A percentile compares a stretch with the other conserved stretches of the same genome.
These are phyloP conservation scores for Ganoderma leucocontextum DNA, from an alignment of 1,284 basidiomycete species.

Conservation along the genomic window DNA sequence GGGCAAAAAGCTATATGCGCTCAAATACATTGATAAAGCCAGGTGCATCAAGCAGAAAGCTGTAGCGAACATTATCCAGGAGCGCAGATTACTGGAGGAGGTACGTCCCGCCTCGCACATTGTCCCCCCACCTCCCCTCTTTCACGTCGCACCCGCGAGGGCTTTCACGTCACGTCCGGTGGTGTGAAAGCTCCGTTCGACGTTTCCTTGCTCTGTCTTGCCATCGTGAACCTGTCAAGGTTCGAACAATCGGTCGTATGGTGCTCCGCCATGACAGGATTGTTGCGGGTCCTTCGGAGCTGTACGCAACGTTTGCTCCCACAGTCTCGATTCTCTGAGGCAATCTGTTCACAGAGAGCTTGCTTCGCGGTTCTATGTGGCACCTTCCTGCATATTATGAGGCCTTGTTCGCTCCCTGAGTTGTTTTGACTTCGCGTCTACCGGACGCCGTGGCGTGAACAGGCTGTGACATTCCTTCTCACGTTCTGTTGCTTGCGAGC, in stretches of 20 bases:
- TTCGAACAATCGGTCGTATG: neutral
- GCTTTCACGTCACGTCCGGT: neutral
- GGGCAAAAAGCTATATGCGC: conserved; percentile 91
- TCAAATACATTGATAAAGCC: conserved; percentile 98
- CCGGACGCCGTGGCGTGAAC: conserved; percentile 3
- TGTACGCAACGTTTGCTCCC: neutral
- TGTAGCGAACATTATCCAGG: conserved; percentile 94
- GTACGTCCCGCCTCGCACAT: conserved; percentile 50
- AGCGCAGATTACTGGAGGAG: conserved; percentile 89
- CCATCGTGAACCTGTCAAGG: conserved; percentile 23
- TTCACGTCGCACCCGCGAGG: neutral
- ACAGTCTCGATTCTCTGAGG: too few species aligned
- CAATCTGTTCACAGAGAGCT: conserved; percentile 6
- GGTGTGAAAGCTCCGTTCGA: neutral
- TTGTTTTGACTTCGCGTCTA: neutral
- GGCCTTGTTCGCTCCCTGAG: neutral
- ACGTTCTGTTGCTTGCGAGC: conserved; percentile 1
- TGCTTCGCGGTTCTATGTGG: conserved; percentile 1
- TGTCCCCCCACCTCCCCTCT: conserved; percentile 4
- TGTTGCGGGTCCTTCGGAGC: conserved; percentile 3
- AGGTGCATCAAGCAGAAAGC: conserved; percentile 93
- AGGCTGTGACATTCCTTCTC: neutral
- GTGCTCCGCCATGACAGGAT: conserved; percentile 16
- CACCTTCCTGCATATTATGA: conserved; percentile 7
- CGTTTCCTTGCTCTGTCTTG: conserved; percentile 1